Evolutionary conservation across 257 asterid species (phyloP).

Genomic region (Nicotiana undulata): DNA sequence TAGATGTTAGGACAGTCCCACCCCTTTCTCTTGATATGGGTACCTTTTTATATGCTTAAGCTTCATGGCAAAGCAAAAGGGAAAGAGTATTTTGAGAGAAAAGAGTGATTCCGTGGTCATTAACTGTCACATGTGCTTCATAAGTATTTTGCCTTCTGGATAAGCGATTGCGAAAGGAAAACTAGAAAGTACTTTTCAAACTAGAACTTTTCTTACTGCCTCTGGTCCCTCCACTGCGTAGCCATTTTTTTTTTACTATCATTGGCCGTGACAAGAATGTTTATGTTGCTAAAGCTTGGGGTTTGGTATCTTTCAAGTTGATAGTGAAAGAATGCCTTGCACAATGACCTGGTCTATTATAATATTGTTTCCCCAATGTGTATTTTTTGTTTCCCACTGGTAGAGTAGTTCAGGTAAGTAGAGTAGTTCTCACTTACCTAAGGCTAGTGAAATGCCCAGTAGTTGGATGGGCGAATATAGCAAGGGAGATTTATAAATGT

Average conservation of each 20-base stretch:
- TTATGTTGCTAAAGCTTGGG: not conserved
- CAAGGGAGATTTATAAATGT: not conserved
- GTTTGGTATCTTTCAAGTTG: not conserved
- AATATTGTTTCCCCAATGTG: not conserved
- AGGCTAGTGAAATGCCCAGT: not conserved
- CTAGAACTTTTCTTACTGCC: not conserved
- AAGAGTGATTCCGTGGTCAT: not conserved
- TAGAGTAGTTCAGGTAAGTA: not conserved
- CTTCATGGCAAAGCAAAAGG: not conserved
- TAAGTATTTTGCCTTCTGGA: not conserved
- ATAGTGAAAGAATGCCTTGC: not conserved
- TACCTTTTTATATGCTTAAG: not conserved
- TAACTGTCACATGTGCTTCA: not conserved
- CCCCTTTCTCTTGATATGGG: conserved; percentile 1
- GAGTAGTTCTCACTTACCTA: not conserved
- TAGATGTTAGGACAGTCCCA: not conserved
- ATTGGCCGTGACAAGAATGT: not conserved
- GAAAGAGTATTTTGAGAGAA: not conserved
- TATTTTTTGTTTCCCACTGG: not conserved
- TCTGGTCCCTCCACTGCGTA: not conserved
- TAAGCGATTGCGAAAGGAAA: not conserved
- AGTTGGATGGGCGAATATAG: not conserved
- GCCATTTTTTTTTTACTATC: not conserved
- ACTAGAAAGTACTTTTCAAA: not conserved
- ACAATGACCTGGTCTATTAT: not conserved